Percentiles rank a stretch among this genome's conserved stretches.
phyloP scores from a whole-genome alignment of 257 asterid species.

The Penstemon davidsonii region DNA sequence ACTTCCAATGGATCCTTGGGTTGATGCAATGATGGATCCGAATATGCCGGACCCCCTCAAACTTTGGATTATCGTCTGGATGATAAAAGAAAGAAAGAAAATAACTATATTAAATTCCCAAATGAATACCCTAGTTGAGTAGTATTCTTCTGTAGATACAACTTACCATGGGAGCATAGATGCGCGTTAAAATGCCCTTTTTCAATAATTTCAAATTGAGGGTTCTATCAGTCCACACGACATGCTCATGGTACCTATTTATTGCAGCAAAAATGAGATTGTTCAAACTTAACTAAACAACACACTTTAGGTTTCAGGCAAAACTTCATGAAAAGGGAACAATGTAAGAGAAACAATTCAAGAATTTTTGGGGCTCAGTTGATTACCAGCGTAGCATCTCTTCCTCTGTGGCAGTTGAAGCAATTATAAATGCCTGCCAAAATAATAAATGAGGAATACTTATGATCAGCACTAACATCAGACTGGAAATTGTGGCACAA shows the following conservation, averaged over 20 bases:
- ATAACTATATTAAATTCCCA: background rate
- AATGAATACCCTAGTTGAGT: slow-evolving; percentile 12
- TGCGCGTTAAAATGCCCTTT: slow-evolving; percentile 89
- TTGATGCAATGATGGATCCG: slow-evolving; percentile 60
- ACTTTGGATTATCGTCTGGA: slow-evolving; percentile 86
- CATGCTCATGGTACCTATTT: slow-evolving; percentile 89
- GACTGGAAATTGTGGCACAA: too few relatives aligned
- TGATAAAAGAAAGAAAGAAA: slow-evolving; percentile 6
- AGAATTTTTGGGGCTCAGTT: background rate
- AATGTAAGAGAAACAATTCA: background rate
- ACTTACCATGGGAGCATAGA: slow-evolving; percentile 95
- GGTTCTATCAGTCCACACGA: slow-evolving; percentile 81
- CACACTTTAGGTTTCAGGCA: background rate
- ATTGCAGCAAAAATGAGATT: slow-evolving; percentile 20
- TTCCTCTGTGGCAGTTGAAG: slow-evolving; percentile 97
- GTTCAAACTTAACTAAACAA: background rate
- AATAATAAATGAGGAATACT: slow-evolving; percentile 13
- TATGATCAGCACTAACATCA: slow-evolving; percentile 10
- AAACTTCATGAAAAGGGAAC: background rate
- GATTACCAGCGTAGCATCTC: slow-evolving; percentile 91
- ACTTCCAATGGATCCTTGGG: slow-evolving; percentile 57
- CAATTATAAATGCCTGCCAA: slow-evolving; percentile 90
- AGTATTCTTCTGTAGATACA: background rate
- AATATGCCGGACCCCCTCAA: slow-evolving; percentile 82
- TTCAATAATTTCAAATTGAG: slow-evolving; percentile 78